Conservation (phyloP, 345 rosid genomes). For the Physaria fendleri region DNA sequence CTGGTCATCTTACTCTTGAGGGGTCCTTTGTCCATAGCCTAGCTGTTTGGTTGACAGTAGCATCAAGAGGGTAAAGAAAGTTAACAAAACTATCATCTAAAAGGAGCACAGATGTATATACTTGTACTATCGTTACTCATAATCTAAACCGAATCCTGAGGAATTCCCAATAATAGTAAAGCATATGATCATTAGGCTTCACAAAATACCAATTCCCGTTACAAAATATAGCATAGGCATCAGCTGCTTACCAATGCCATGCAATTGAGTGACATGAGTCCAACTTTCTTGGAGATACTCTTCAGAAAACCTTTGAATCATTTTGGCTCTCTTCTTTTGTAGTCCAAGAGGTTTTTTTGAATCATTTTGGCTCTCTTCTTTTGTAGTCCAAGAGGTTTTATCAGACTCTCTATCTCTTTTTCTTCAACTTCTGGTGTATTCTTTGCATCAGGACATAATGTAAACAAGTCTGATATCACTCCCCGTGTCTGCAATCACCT, state of each 20-base stretch:
- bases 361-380: slow-evolving; percentile 50
- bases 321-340: slow-evolving; percentile 50
- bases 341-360: slow-evolving; percentile 47
- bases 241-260: slow-evolving; percentile 83
- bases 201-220: slow-evolving; percentile 71
- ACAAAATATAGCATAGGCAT: slow-evolving; percentile 87
- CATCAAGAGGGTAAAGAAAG: not conserved
- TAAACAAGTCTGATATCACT: slow-evolving; percentile 43
- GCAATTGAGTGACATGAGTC: slow-evolving; percentile 78
- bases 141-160: slow-evolving; percentile 28
- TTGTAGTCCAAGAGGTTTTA: slow-evolving; percentile 49
- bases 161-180: slow-evolving; percentile 66
- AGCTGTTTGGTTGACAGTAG: no score
- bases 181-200: slow-evolving; percentile 59
- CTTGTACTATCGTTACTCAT: not conserved
- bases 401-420: slow-evolving; percentile 40
- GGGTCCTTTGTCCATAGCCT: no score
- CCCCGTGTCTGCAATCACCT: slow-evolving; percentile 37
- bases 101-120: not conserved
- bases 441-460: slow-evolving; percentile 61
- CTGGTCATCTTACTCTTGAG: no score
- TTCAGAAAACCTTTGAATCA: slow-evolving; percentile 49
- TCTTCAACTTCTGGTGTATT: slow-evolving; percentile 40
- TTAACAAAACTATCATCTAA: not conserved
- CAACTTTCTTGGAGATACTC: slow-evolving; percentile 62